phyloP scores from a whole-genome alignment of 2,329 filamentous ascomycete genomes.

The Ophiosphaerella herpotricha region DNA sequence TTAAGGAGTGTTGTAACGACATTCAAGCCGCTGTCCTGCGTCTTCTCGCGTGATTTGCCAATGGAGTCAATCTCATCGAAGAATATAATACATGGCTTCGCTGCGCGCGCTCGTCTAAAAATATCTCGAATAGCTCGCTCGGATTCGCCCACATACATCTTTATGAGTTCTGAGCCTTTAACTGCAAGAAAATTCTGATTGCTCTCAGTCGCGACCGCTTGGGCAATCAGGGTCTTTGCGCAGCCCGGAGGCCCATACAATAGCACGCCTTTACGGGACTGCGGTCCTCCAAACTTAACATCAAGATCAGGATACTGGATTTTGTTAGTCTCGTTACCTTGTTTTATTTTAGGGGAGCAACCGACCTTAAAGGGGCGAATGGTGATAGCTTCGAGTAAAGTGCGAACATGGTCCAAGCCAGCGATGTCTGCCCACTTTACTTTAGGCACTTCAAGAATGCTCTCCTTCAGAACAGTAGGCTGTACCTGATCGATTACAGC shows the following conservation, averaged over 20 bases:
- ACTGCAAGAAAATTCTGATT: slow-evolving; percentile 93
- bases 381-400: slow-evolving; percentile 60
- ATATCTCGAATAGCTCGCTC: slow-evolving; percentile 84
- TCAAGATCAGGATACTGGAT: slow-evolving; percentile 43
- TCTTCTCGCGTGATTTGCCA: slow-evolving; percentile 60
- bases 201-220: slow-evolving; percentile 87
- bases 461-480: slow-evolving; percentile 85
- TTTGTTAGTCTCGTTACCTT: slow-evolving; percentile 5
- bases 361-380: slow-evolving; percentile 62
- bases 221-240: slow-evolving; percentile 90
- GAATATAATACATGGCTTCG: slow-evolving; percentile 90
- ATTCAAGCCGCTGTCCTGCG: slow-evolving; percentile 67
- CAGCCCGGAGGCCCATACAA: slow-evolving; percentile 93
- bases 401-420: slow-evolving; percentile 77
- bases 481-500: slow-evolving; percentile 70
- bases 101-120: slow-evolving; percentile 83
- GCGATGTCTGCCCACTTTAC: slow-evolving; percentile 88
- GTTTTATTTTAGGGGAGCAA: slow-evolving; percentile 4
- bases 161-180: slow-evolving; percentile 89
- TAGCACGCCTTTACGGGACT: slow-evolving; percentile 76
- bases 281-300: slow-evolving; percentile 39
- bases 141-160: slow-evolving; percentile 96
- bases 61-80: slow-evolving; percentile 97
- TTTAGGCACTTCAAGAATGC: slow-evolving; percentile 85
- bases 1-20: slow-evolving; percentile 88